Percentiles rank a stretch among this genome's conserved stretches.
Conservation (phyloP, 345 rosid species). For the Ricinus communis region DNA sequence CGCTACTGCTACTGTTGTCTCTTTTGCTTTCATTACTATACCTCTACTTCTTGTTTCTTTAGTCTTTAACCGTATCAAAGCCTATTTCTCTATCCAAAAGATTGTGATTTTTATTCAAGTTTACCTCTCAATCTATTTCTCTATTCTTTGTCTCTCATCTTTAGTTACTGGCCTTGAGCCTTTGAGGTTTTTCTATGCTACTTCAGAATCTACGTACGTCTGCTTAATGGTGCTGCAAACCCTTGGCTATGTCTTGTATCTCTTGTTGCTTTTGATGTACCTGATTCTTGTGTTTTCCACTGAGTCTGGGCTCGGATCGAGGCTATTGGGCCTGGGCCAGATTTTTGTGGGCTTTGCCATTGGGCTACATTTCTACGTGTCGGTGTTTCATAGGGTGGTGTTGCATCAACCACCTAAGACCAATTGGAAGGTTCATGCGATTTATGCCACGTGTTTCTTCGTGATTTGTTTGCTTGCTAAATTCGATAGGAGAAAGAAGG, state of each 20-base stretch:
- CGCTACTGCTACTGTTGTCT: conserved; percentile 60
- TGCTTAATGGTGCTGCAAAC: conserved; percentile 79
- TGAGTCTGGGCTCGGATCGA: conserved; percentile 58
- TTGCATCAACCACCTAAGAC: conserved; percentile 82
- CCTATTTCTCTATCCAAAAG: conserved; percentile 85
- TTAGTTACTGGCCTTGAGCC: conserved; percentile 85
- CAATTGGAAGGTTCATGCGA: conserved; percentile 83
- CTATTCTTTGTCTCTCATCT: conserved; percentile 73
- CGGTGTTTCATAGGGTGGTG: conserved; percentile 85
- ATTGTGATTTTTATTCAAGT: conserved; percentile 77
- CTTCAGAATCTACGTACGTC: conserved; percentile 67
- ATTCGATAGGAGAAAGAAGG: conserved; percentile 88
- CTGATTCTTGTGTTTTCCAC: conserved; percentile 76
- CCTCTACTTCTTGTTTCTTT: conserved; percentile 83
- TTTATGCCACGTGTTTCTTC: conserved; percentile 91
- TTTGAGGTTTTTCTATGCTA: conserved; percentile 70
- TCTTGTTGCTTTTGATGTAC: conserved; percentile 72
- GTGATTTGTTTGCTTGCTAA: conserved; percentile 56
- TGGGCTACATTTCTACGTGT: conserved; percentile 86
- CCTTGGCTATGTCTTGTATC: conserved; percentile 68
- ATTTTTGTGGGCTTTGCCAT: conserved; percentile 69
- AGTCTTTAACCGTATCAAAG: conserved; percentile 68
- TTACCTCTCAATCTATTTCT: conserved; percentile 91
- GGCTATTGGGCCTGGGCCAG: conserved; percentile 66
- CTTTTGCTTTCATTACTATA: conserved; percentile 63